Base-by-base conservation (phyloP, 2,329 filamentous ascomycete species). In the Arthrobotrys musiformis region DNA sequence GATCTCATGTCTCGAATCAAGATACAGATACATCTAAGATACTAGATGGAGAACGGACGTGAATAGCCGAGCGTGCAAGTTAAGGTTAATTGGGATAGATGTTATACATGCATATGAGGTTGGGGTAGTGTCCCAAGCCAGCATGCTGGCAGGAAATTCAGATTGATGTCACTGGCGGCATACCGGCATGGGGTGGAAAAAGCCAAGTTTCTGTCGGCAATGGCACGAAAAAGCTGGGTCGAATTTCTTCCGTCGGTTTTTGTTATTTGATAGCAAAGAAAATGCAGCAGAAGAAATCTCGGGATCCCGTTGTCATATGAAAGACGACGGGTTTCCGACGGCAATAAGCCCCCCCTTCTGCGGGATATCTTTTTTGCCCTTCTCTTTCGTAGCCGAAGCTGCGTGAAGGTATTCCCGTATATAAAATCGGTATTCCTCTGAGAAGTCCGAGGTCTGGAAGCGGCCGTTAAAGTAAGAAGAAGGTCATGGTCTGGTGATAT, bases 121-220 rank as follows among this genome's bases (percentile, higher is more conserved):
- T 60, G 46, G 52, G 52, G 52, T 58, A 44, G 66, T 66, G 48
- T 77, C 13, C 8, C 44, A 24, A 48, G 44, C 44, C 24, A 48
- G 30, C 30, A 24, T 4, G 7, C 9, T 24, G n/a, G n/a, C 8
- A n/a, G 4, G 4, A 44, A 11, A 8, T 22, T 48, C n/a, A 67
- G 60, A 60, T 70, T 70, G 73, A 77, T 70, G 66, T 76, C 72
- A 76, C 72, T 35, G 64, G 72, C 64, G 24, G 54, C 48, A 60
- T 46, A 35, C 54, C 63, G 17, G 50, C 48, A 61, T 50, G 48
- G 66, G 44, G 19, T 44, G 30, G 19, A 54, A 35, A 22, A 50
- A 46, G 17, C 56, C 50, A 46, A 63, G 44, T 37, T 28, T 50
- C 24, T 52, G 37, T 77, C 73, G 73, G 73, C 66, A 63, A 62